These are phyloP conservation scores for Dactylis glomerata DNA, from an alignment of 176 grass and related monocot species.

Conservation along the genomic window DNA sequence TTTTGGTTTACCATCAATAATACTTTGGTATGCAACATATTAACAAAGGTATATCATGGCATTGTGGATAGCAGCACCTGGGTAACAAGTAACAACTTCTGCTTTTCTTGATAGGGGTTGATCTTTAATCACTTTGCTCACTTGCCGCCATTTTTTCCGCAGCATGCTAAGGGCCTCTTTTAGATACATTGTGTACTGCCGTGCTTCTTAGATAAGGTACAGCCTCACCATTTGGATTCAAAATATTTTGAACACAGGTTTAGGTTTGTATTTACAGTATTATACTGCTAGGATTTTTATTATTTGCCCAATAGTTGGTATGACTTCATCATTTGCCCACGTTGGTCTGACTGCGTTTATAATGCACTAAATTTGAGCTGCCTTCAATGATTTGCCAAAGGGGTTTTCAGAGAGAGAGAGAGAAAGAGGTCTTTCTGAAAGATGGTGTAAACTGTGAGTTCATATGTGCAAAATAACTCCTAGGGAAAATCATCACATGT, in stretches of 20 bases:
- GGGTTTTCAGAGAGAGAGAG: not conserved
- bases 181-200: not conserved
- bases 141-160: not conserved
- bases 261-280: not conserved
- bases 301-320: not conserved
- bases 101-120: not conserved
- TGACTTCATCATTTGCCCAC: not conserved
- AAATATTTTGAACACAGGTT: not conserved
- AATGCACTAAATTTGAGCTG: not conserved
- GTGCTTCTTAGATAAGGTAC: not conserved
- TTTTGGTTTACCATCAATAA: not conserved
- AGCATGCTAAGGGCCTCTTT: not conserved
- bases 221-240: not conserved
- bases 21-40: not conserved
- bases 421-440: not conserved
- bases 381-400: not conserved
- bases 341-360: not conserved
- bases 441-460: not conserved
- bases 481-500: not conserved
- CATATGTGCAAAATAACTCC: not conserved
- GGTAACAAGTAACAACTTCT: not conserved
- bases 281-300: not conserved
- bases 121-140: not conserved
- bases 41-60: not conserved
- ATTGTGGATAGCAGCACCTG: not conserved